Percentiles rank a stretch among this genome's conserved stretches.
Evolutionary conservation across 2,329 filamentous ascomycete species (phyloP).

Genomic region (Immersiporthe knoxdaviesiana): DNA sequence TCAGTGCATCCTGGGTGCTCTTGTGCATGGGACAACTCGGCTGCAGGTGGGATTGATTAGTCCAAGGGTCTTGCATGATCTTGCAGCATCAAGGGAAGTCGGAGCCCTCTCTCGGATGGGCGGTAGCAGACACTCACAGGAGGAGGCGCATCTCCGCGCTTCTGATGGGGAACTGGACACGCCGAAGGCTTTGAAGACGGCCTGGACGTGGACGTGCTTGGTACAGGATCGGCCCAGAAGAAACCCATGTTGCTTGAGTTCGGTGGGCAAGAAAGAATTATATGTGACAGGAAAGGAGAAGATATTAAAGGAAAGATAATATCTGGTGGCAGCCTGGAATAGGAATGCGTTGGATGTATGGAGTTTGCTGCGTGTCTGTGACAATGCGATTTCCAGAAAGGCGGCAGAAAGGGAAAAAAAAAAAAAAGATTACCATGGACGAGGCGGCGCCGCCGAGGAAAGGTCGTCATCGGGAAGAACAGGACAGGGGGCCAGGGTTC

Average conservation of each 20-base stretch:
- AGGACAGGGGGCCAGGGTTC: background rate
- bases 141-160: slow-evolving; percentile 40
- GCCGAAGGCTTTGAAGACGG: slow-evolving; percentile 26
- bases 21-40: slow-evolving; percentile 62
- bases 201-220: slow-evolving; percentile 18
- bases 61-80: slow-evolving; percentile 21
- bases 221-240: slow-evolving; percentile 62
- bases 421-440: background rate
- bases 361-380: background rate
- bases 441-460: background rate
- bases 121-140: slow-evolving; percentile 42
- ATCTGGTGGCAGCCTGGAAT: background rate
- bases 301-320: background rate
- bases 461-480: background rate
- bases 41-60: slow-evolving; percentile 40
- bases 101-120: background rate
- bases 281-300: background rate
- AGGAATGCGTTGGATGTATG: background rate
- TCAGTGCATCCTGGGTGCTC: slow-evolving; percentile 53
- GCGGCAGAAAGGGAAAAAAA: slow-evolving; percentile 12
- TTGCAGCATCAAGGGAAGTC: too few relatives aligned
- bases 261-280: background rate
- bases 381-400: background rate
- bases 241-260: slow-evolving; percentile 54
- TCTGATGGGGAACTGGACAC: slow-evolving; percentile 31